Evolutionary conservation across 495 filamentous ascomycete genomes (phyloP).

Genomic region (Amphirosellinia nigrospora): DNA sequence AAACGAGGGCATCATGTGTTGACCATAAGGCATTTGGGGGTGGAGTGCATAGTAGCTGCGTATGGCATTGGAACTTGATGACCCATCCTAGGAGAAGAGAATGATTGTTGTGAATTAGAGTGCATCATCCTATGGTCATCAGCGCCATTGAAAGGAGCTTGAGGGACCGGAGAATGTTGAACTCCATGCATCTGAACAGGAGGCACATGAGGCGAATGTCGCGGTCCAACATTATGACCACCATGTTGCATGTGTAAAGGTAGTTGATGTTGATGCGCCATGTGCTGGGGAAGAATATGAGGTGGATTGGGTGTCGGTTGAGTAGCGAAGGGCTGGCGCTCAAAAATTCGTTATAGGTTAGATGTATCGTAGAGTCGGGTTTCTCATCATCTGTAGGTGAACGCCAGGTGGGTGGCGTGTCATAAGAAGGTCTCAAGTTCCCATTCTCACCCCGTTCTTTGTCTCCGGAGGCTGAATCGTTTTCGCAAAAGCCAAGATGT

Average conservation of each 20-base stretch:
- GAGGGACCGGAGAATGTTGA: conserved; percentile 68
- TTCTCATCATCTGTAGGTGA: conserved; percentile 64
- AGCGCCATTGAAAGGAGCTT: conserved; percentile 65
- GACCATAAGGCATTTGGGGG: conserved; percentile 74
- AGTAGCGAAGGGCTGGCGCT: conserved; percentile 61
- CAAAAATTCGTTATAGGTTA: conserved; percentile 76
- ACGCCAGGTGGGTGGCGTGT: conserved; percentile 82
- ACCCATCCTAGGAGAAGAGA: conserved; percentile 77
- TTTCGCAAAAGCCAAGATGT: conserved; percentile 71
- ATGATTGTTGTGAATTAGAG: conserved; percentile 76
- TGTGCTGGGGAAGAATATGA: conserved; percentile 56
- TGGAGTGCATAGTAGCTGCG: conserved; percentile 70
- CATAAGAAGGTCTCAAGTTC: conserved; percentile 77
- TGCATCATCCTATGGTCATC: conserved; percentile 90
- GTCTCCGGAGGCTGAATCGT: conserved; percentile 76
- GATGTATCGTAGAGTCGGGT: conserved; percentile 60
- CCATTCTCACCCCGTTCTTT: conserved; percentile 67
- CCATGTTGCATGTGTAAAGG: conserved; percentile 68
- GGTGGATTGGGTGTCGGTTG: conserved; percentile 72
- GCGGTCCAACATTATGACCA: conserved; percentile 49
- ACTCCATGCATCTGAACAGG: conserved; percentile 67
- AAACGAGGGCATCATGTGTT: conserved; percentile 73
- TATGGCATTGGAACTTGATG: conserved; percentile 69
- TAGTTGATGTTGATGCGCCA: conserved; percentile 80
- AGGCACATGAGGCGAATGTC: conserved; percentile 65